Percentiles rank a stretch among this genome's conserved stretches.
These are phyloP conservation scores for Aphanomyces euteiches DNA, from an alignment of 352 stramenopile species.

Conservation along the genomic window DNA sequence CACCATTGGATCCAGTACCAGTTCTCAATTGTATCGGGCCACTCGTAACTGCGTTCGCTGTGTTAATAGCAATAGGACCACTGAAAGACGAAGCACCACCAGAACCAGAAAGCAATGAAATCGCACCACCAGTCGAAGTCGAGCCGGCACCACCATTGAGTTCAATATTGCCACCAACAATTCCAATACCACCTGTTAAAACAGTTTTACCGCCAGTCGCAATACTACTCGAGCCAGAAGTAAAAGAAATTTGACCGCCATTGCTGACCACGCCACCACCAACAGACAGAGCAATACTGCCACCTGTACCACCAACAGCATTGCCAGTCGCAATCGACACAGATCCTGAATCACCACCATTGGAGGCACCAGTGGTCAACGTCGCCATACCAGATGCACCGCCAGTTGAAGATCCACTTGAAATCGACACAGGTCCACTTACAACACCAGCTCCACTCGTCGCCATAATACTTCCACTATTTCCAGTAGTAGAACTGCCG, in stretches of 20 bases:
- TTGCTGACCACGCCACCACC: background rate
- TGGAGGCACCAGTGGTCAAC: background rate
- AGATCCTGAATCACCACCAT: background rate
- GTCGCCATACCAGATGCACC: background rate
- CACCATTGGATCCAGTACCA: background rate
- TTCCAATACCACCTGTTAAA: background rate
- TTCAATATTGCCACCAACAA: conserved; percentile 4
- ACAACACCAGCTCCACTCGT: conserved; percentile 9
- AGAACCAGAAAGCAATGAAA: background rate
- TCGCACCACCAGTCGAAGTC: background rate
- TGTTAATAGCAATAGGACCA: background rate
- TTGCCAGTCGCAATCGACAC: background rate
- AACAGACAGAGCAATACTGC: background rate
- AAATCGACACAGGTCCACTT: background rate
- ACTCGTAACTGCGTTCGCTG: background rate
- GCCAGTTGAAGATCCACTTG: background rate
- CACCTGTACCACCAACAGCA: background rate
- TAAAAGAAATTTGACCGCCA: background rate
- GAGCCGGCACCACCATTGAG: background rate
- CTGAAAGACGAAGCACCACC: background rate
- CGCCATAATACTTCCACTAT: background rate
- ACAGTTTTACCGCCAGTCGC: background rate
- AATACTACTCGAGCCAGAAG: background rate
- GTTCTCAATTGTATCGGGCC: background rate
- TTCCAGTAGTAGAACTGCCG: background rate